Conservation (phyloP, 148 eudicot genomes). For the Oxyria digyna region DNA sequence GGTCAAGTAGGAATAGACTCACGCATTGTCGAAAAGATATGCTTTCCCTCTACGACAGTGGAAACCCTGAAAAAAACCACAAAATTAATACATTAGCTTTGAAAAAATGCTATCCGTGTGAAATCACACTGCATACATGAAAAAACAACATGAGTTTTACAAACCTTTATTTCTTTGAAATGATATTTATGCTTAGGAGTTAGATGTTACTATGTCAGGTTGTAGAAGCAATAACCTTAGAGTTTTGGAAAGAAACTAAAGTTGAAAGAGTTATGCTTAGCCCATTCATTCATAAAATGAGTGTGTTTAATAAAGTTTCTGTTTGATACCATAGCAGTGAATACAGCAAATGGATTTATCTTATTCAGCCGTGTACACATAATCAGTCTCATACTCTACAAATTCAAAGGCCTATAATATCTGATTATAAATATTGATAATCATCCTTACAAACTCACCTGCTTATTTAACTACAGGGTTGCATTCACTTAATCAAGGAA, state of each 20-base stretch:
- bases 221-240: neutral
- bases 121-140: neutral
- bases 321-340: neutral
- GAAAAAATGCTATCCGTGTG: neutral
- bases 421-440: neutral
- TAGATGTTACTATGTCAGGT: neutral
- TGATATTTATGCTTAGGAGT: neutral
- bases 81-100: neutral
- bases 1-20: neutral
- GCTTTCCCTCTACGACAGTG: slow-evolving; percentile 5
- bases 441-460: neutral
- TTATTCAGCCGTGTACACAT: neutral
- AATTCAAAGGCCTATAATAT: neutral
- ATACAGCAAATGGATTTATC: neutral
- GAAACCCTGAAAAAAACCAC: slow-evolving; percentile 2
- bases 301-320: neutral
- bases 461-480: neutral
- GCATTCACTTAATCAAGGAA: neutral
- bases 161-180: neutral
- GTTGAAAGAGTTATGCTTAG: neutral
- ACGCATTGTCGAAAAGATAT: slow-evolving; percentile 10
- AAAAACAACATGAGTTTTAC: neutral
- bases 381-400: neutral
- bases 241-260: neutral
- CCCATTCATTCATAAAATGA: neutral